Percentiles rank a stretch among this genome's conserved stretches.
These are phyloP conservation scores for Kodamaea alishanica DNA, from an alignment of 1,139 yeast genomes.

Conservation along the genomic window DNA sequence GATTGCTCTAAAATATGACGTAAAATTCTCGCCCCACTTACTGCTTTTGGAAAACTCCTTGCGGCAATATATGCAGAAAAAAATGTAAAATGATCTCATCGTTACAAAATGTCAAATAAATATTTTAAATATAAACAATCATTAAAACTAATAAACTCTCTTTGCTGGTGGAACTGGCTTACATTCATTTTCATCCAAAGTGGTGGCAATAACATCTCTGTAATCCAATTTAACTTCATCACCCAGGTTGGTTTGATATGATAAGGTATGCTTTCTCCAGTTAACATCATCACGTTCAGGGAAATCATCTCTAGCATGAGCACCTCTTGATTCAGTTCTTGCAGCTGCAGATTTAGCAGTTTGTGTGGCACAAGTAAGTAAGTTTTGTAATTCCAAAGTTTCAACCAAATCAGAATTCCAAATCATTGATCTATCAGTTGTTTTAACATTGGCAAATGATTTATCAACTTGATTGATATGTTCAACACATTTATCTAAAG, in stretches of 20 bases:
- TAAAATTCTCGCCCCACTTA: too few species aligned
- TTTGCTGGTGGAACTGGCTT: conserved; percentile 21
- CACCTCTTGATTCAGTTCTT: conserved; percentile 21
- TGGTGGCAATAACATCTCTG: conserved; percentile 18
- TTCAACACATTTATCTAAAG: conserved; percentile 85
- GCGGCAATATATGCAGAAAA: too few species aligned
- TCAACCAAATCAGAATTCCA: conserved; percentile 97
- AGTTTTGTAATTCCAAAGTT: conserved; percentile 90
- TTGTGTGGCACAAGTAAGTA: conserved; percentile 93
- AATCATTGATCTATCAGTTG: conserved; percentile 93
- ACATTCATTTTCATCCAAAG: conserved; percentile 20
- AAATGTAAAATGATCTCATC: too few species aligned
- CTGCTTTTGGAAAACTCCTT: too few species aligned
- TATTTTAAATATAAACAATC: too few species aligned
- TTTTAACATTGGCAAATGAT: conserved; percentile 61
- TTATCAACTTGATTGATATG: conserved; percentile 72
- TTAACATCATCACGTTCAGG: conserved; percentile 19
- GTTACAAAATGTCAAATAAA: too few species aligned
- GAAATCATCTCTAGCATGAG: conserved; percentile 22
- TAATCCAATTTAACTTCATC: conserved; percentile 19
- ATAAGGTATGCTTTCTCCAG: conserved; percentile 22
- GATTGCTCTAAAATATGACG: too few species aligned
- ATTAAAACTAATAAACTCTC: conserved; percentile 16
- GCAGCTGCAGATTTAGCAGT: conserved; percentile 91
- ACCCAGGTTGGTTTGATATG: conserved; percentile 17